Evolutionary conservation across 2,329 filamentous ascomycete genomes (phyloP), one percentile per base, ranked within the genome.

Genomic region (Scedosporium aurantiacum): DNA sequence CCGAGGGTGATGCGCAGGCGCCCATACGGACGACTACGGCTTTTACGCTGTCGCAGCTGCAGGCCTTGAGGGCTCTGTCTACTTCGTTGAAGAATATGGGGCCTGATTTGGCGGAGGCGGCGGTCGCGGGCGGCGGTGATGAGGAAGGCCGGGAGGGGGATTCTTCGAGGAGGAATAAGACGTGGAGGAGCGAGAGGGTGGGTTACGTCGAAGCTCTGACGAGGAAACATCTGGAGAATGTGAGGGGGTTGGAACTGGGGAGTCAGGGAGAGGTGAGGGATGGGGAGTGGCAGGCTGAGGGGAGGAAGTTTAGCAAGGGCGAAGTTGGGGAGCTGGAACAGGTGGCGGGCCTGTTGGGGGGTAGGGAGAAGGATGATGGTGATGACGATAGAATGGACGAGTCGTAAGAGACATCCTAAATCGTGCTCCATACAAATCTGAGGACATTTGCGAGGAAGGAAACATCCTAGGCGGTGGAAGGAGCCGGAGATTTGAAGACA

Each of bases 201-300:
- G 82, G 88, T 66, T 97, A 97, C 71, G 86, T 97, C 57, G 92
- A 97, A 74, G 82, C 82, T 60, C 86, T 91, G 68, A 89, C 90
- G 58, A 79, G 84, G 66, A 81, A 88, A 63, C 89, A 95, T 70
- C 76, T 97, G 47, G 90, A 96, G 75, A 80, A 75, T 28, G 78
- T 84, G 54, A 78, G 85, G 55, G 88, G 88, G 0, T 74, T 92
- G 62, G 87, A 90, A 67, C 71, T 88, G 40, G 85, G 82, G 2
- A 71, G 75, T 4, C 75, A 81, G 63, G 85, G 85, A 10, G 85
- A 85, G 68, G 79, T 87, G 57, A 78, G 82, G 63, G 84, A 86
- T 67, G 85, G 84, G 10, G 83, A 87, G 70, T 85, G 82, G 82
- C 82, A 84, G 68, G 81, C 79, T 5, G 76, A 76, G 41, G 82